Percentiles rank a stretch among this genome's conserved stretches.
These are phyloP conservation scores for Gossypium davidsonii DNA, from an alignment of 441 rosid genomes.

Conservation along the genomic window DNA sequence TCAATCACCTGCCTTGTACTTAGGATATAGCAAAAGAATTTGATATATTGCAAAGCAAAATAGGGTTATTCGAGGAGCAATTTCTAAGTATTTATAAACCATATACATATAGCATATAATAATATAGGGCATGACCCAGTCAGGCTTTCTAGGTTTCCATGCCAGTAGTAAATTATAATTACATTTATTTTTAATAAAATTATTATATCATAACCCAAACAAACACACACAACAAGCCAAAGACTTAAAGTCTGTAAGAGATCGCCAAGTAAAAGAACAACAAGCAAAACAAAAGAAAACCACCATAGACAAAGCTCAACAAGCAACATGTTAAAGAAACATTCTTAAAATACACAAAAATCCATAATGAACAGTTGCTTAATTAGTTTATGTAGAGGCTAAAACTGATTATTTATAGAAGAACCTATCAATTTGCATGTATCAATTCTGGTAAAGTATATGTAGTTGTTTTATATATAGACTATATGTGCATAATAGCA, in stretches of 20 bases:
- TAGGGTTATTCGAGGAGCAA: neutral
- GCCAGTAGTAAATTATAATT: neutral
- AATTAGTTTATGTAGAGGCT: neutral
- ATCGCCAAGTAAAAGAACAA: neutral
- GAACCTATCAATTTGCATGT: neutral
- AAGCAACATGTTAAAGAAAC: neutral
- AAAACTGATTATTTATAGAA: neutral
- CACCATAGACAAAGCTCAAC: neutral
- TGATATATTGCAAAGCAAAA: neutral
- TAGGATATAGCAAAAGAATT: neutral
- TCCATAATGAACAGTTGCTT: neutral
- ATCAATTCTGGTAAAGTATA: neutral
- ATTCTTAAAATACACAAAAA: neutral
- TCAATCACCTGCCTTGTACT: slow-evolving; percentile 34
- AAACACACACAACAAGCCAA: neutral
- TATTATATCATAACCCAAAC: neutral
- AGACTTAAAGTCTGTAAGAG: neutral
- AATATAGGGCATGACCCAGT: neutral
- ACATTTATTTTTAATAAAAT: no score
- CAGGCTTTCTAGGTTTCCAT: neutral
- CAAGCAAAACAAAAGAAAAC: neutral
- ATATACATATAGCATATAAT: neutral
- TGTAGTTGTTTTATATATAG: no score
- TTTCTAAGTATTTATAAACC: neutral
- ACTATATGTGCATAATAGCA: no score